Conservation (phyloP, 1,284 basidiomycete genomes). For the Trametes pubescens region DNA sequence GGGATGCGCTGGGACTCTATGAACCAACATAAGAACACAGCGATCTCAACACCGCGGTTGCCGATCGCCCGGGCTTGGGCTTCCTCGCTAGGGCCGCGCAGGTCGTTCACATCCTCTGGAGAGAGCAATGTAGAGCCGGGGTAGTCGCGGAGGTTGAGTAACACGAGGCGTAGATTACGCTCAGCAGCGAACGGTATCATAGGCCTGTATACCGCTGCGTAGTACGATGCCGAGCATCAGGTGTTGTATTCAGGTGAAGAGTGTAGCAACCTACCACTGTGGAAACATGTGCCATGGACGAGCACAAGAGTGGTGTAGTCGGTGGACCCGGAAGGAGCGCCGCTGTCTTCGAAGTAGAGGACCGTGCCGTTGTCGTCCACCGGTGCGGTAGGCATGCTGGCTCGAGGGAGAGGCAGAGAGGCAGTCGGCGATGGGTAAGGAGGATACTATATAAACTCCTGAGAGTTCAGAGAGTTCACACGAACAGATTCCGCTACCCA, state of each 20-base stretch:
- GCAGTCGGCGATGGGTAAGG: too few species aligned
- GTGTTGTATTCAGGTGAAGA: neutral
- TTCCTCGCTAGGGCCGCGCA: slow-evolving; percentile 29
- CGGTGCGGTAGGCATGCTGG: slow-evolving; percentile 32
- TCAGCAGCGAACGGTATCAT: slow-evolving; percentile 38
- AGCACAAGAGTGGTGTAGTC: slow-evolving; percentile 38
- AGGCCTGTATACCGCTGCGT: slow-evolving; percentile 38
- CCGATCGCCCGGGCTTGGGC: slow-evolving; percentile 30
- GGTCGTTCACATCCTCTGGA: slow-evolving; percentile 36
- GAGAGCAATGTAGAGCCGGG: slow-evolving; percentile 40
- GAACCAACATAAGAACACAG: slow-evolving; percentile 39
- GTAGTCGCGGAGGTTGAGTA: slow-evolving; percentile 45
- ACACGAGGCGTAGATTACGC: slow-evolving; percentile 40
- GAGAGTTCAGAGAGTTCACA: too few species aligned
- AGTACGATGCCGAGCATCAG: neutral
- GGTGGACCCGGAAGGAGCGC: slow-evolving; percentile 11
- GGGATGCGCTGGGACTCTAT: slow-evolving; percentile 37
- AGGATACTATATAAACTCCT: too few species aligned
- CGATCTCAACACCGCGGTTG: slow-evolving; percentile 38
- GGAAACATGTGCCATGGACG: slow-evolving; percentile 39
- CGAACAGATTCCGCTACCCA: slow-evolving; percentile 2
- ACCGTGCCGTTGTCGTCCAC: slow-evolving; percentile 28
- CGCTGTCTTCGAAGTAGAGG: slow-evolving; percentile 36
- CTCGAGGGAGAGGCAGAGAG: neutral
- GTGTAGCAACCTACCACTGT: slow-evolving; percentile 31